These are phyloP conservation scores for Botrytis pseudocinerea DNA, from an alignment of 2,329 filamentous ascomycete genomes.

Conservation along the genomic window DNA sequence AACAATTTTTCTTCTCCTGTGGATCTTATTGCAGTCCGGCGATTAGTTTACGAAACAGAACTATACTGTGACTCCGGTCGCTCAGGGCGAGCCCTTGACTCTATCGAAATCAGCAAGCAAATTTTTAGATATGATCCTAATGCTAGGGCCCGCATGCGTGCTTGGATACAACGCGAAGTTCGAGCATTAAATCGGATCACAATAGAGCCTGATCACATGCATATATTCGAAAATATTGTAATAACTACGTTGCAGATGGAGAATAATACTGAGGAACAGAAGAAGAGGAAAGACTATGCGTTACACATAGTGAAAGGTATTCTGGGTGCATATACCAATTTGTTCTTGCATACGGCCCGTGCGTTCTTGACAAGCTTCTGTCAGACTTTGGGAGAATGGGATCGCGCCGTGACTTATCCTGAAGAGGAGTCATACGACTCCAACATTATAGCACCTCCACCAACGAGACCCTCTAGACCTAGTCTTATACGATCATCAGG, in stretches of 20 bases:
- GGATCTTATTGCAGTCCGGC: neutral
- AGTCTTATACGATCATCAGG: neutral
- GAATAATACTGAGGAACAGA: neutral
- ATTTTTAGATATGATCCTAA: neutral
- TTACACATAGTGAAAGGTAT: neutral
- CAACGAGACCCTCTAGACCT: neutral
- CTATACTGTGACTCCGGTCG: neutral
- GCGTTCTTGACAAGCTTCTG: neutral
- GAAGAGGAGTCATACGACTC: rapidly evolving
- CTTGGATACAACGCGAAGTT: neutral
- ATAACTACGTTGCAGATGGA: neutral
- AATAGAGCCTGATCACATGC: neutral
- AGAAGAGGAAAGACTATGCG: neutral
- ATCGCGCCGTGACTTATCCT: neutral
- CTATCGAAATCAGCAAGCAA: neutral
- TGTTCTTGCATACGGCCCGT: neutral
- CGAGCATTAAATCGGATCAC: neutral
- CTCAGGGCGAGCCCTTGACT: neutral
- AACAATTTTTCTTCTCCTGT: rapidly evolving
- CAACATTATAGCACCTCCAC: too few relatives aligned
- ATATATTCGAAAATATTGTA: neutral
- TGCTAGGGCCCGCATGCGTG: neutral
- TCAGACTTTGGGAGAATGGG: neutral
- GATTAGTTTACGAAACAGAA: neutral
- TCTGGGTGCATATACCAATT: neutral